These are phyloP conservation scores for Debaryomyces nepalensis DNA, from an alignment of 1,139 yeast species.

Conservation along the genomic window DNA sequence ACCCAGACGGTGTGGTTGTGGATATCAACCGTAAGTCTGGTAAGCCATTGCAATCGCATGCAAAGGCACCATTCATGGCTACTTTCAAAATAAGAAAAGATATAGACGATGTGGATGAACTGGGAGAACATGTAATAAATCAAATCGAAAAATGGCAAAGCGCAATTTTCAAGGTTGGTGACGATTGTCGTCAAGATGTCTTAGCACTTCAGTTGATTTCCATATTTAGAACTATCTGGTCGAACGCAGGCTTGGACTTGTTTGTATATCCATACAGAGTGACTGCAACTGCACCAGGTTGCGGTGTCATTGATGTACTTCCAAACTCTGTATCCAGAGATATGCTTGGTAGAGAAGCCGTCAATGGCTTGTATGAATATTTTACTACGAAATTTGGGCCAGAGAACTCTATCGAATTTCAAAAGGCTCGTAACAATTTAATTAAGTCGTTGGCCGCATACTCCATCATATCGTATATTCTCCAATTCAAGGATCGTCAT, in stretches of 20 bases:
- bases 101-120: constrained; percentile 47
- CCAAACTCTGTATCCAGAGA: constrained; percentile 96
- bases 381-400: constrained; percentile 93
- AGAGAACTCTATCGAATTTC: constrained; percentile 86
- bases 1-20: constrained; percentile 92
- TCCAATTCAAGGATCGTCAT: constrained; percentile 97
- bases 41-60: constrained; percentile 96
- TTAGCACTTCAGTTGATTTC: constrained; percentile 91
- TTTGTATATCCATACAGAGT: constrained; percentile 94
- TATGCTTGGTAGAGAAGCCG: constrained; percentile 99
- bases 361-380: constrained; percentile 93
- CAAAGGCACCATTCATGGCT: constrained; percentile 98
- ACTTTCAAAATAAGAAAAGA: constrained; percentile 81
- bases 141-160: constrained; percentile 78
- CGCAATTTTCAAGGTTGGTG: constrained; percentile 98
- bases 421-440: constrained; percentile 88
- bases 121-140: constrained; percentile 38
- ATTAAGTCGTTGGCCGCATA: constrained; percentile 95
- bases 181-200: constrained; percentile 98
- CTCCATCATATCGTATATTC: constrained; percentile 86
- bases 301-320: constrained; percentile 97
- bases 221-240: constrained; percentile 90
- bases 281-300: constrained; percentile 98
- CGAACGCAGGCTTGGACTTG: constrained; percentile 82
- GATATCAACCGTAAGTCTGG: constrained; percentile 94